A percentile compares a stretch with the other conserved stretches of the same genome.
phyloP scores from a whole-genome alignment of 768 basidiomycete species.

The Tulasnella sp. region DNA sequence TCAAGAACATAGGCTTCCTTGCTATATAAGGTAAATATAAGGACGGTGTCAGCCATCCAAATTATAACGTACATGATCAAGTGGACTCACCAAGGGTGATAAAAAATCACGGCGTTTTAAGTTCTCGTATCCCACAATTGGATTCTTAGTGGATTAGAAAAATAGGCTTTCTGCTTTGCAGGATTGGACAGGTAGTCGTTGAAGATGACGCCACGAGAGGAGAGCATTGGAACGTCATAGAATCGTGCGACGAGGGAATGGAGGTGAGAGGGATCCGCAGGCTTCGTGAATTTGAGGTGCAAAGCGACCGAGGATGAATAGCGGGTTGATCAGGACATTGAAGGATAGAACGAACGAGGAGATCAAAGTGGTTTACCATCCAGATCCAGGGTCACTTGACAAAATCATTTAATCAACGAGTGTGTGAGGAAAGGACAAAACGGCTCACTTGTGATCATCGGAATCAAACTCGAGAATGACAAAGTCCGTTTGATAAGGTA shows the following conservation, averaged over 20 bases:
- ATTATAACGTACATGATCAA: too few species aligned
- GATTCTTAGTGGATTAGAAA: too few species aligned
- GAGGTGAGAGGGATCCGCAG: slow-evolving; percentile 80
- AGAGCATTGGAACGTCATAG: slow-evolving; percentile 93
- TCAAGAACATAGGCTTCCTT: too few species aligned
- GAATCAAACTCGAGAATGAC: slow-evolving; percentile 91
- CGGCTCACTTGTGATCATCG: slow-evolving; percentile 68
- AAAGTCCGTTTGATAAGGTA: slow-evolving; percentile 87
- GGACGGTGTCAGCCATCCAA: too few species aligned
- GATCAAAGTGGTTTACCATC: slow-evolving; percentile 80
- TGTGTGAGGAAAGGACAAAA: neutral
- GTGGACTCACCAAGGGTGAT: too few species aligned
- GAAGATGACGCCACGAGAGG: slow-evolving; percentile 71
- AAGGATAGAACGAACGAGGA: slow-evolving; percentile 83
- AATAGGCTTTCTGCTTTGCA: too few species aligned
- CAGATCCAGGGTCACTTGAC: slow-evolving; percentile 49
- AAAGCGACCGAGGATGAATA: slow-evolving; percentile 94
- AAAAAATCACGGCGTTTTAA: too few species aligned
- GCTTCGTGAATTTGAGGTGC: slow-evolving; percentile 66
- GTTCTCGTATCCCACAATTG: too few species aligned
- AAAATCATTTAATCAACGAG: slow-evolving; percentile 9
- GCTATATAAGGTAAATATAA: too few species aligned
- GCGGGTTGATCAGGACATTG: slow-evolving; percentile 84
- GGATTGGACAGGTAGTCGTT: slow-evolving; percentile 69
- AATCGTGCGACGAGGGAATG: slow-evolving; percentile 88